phyloP scores from a whole-genome alignment of 257 asterid genomes.

The Salvia rosmarinus region DNA sequence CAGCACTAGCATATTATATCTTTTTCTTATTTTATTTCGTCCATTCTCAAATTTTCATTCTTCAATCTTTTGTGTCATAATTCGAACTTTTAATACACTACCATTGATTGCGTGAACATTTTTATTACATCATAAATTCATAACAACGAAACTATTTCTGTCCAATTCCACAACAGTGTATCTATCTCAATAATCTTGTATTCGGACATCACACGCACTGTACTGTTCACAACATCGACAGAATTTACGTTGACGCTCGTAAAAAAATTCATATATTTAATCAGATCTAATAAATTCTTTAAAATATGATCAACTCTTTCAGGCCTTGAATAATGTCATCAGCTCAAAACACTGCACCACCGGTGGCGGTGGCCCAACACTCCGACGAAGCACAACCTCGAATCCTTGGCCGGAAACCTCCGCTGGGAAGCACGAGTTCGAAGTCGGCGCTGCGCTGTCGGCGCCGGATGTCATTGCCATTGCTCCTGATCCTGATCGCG shows the following conservation, averaged over 20 bases:
- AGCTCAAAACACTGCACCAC: not conserved
- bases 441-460: conserved; percentile 55
- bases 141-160: too few species aligned
- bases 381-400: not conserved
- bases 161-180: too few species aligned
- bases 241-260: not conserved
- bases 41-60: too few species aligned
- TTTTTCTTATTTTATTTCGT: too few species aligned
- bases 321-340: not conserved
- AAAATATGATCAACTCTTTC: not conserved
- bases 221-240: too few species aligned
- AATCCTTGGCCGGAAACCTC: not conserved
- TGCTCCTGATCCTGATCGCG: conserved; percentile 49
- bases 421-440: conserved; percentile 41
- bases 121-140: too few species aligned
- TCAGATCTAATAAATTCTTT: not conserved
- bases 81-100: too few species aligned
- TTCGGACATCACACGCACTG: too few species aligned
- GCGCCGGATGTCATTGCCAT: conserved; percentile 42
- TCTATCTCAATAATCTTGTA: too few species aligned
- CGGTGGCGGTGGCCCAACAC: conserved; percentile 11
- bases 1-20: too few species aligned
- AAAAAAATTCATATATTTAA: not conserved
- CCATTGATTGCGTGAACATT: too few species aligned
- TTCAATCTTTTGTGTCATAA: too few species aligned